Evolutionary conservation across 257 asterid genomes (phyloP), one percentile per base, ranked within the genome.

Genomic region (Plectranthus barbatus): DNA sequence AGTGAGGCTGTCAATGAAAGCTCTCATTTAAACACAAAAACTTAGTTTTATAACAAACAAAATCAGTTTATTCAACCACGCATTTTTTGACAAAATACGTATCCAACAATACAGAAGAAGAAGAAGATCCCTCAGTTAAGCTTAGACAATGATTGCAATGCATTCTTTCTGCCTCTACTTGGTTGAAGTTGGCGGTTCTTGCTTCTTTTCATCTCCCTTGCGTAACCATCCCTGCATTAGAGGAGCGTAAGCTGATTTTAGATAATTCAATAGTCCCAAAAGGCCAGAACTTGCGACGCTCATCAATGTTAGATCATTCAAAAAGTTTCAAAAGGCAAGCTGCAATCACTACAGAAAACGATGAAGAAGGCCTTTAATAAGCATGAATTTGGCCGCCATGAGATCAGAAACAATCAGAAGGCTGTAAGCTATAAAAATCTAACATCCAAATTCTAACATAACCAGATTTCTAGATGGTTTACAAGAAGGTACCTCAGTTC

Each of bases 141-240:
- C 36, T 4, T 6, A 19, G 15, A 19, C 17, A 36, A 39, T 34
- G 31, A 9, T 44, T 50, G 51, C 34, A 49, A 37, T 44, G 68
- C 56, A 47, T 26, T 21, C 24, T 54, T 62, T 18, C 47, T 41
- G 39, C 64, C 55, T 66, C 77, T 77, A 80, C 76, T 81, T 79
- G 66, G 79, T 48, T 21, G 79, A 57, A 62, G 73, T 54, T 34
- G 77, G 66, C 4, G 72, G 50, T 11, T 79, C 87, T 62, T 65
- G 72, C 79, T 78, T 80, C 78, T 44, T 80, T 15, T 73, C 71
- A 23, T 74, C 76, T 24, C 74, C 52, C 74, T 78, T 80, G 15
- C 65, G 79, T 64, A 77, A 57, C 81, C 86, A 74, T 65, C 77
- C 86, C 90, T 83, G 79, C 68, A 57, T 4, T 11, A 68, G 18